Evolutionary conservation across 2,329 filamentous ascomycete species (phyloP).

Genomic region (Colletotrichum plurivorum): DNA sequence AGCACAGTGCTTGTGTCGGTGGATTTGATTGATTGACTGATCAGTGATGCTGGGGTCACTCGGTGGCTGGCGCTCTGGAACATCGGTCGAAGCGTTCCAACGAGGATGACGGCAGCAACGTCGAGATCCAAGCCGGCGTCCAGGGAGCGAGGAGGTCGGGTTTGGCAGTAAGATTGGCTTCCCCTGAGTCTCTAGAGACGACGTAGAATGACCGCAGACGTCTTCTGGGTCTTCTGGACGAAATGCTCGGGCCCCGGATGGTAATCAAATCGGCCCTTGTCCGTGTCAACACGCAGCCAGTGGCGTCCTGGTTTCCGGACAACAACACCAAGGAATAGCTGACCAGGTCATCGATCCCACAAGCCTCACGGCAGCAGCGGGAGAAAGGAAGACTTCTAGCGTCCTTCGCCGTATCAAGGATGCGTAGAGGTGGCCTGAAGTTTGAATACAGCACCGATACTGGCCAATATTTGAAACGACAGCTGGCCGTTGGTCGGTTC

Average conservation of each 20-base stretch:
- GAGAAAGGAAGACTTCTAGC: conserved; percentile 23
- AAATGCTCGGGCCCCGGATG: conserved; percentile 21
- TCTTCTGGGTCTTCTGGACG: conserved; percentile 21
- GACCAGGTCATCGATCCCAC: conserved; percentile 6
- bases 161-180: conserved; percentile 23
- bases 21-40: conserved; percentile 28
- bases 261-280: conserved; percentile 15
- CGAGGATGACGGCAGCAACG: conserved; percentile 11
- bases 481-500: conserved; percentile 20
- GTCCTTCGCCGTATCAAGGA: conserved; percentile 8
- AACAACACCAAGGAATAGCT: conserved; percentile 10
- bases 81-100: conserved; percentile 25
- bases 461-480: conserved; percentile 34
- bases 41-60: conserved; percentile 20
- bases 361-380: not conserved
- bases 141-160: conserved; percentile 9
- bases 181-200: conserved; percentile 9
- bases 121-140: not conserved
- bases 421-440: not conserved
- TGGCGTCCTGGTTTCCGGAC: conserved; percentile 28
- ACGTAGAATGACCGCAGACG: conserved; percentile 25
- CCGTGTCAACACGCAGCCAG: conserved; percentile 36
- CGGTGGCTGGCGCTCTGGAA: conserved; percentile 21
- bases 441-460: not conserved
- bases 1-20: conserved; percentile 19